Base-by-base conservation (phyloP, 306 rosid genomes). In the Casuarina glauca region DNA sequence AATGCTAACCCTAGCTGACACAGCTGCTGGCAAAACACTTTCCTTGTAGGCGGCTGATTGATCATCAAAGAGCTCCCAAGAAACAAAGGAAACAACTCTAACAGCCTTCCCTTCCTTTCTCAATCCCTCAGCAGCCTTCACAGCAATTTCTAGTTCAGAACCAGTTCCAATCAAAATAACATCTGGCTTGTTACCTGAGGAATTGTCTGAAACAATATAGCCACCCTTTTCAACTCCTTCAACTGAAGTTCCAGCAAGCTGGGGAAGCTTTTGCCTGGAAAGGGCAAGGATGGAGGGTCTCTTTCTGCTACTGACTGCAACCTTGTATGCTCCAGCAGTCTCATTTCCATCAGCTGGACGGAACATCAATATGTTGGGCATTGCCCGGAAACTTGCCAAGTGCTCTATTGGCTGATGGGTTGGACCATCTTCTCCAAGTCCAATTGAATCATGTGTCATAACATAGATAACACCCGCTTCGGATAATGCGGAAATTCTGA, bases 401-500 rank as follows among this genome's bases (percentile, higher is more conserved):
- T 96, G 99, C 86, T 96, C 99, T 39, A 96, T 82, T 13, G 99
- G 99, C 75, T 96, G 99, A 81, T 96, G 99, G 83, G 99, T 96
- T n/a, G 99, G 99, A 1, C 99, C 99, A 70, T 96, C 99, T 86
- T 96, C 99, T 80, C 99, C 99, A 3, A 96, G 98, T 51, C 99
- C 99, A 51, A 96, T 96, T 4, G 99, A 95, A 83, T 95, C 99
- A 2, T 95, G 99, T 67, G 99, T 95, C 99, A 95, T 95, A 63
- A 95, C 93, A 32, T 95, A 91, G 74, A 95, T 93, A 10, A 95
- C 99, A 62, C 97, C 77, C 7, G 94, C 81, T 76, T 83, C 91
- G 4, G 88, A 76, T 54, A 95, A 83, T 49, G 99, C 99, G 43
- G 99, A 91, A 71, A 95, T 79, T 81, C 99, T 92, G 41, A 95